phyloP scores from a whole-genome alignment of 2,329 filamentous ascomycete genomes.

The Trichoderma lentiforme region DNA sequence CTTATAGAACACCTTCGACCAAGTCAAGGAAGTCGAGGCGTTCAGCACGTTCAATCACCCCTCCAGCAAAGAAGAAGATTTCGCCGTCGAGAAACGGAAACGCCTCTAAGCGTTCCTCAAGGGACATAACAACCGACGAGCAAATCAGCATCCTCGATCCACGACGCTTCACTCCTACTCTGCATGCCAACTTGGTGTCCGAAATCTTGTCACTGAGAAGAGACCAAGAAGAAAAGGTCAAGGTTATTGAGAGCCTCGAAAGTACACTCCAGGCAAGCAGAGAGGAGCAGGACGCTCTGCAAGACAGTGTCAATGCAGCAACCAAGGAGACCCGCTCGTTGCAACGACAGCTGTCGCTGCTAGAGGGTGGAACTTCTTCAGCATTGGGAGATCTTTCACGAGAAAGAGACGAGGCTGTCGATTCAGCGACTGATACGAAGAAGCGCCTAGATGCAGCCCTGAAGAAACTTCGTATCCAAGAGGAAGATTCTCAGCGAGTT shows the following conservation, averaged over 20 bases:
- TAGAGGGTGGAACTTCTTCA: constrained; percentile 85
- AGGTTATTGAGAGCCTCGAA: constrained; percentile 83
- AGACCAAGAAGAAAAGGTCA: constrained; percentile 86
- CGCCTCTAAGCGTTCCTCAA: constrained; percentile 49
- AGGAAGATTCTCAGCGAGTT: constrained; percentile 76
- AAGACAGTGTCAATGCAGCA: constrained; percentile 57
- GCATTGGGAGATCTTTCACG: constrained; percentile 78
- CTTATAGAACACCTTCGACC: constrained; percentile 69
- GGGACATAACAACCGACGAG: constrained; percentile 63
- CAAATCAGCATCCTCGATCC: constrained; percentile 76
- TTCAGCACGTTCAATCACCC: constrained; percentile 64
- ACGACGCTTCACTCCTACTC: constrained; percentile 86
- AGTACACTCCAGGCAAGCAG: constrained; percentile 65
- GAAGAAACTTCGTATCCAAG: constrained; percentile 72
- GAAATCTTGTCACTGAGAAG: constrained; percentile 85
- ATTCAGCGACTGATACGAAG: constrained; percentile 67
- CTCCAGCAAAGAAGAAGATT: constrained; percentile 51
- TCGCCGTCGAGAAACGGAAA: constrained; percentile 53
- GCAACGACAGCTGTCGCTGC: constrained; percentile 78
- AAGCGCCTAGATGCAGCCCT: constrained; percentile 74
- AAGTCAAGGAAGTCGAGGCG: constrained; percentile 59
- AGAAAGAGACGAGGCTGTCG: constrained; percentile 81
- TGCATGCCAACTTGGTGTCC: constrained; percentile 91
- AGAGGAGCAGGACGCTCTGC: constrained; percentile 70
- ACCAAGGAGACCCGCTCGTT: constrained; percentile 75